Percentiles rank a stretch among this genome's conserved stretches.
These are phyloP conservation scores for Circinella umbellata DNA, from an alignment of 371 early-diverging fungal species.

Conservation along the genomic window DNA sequence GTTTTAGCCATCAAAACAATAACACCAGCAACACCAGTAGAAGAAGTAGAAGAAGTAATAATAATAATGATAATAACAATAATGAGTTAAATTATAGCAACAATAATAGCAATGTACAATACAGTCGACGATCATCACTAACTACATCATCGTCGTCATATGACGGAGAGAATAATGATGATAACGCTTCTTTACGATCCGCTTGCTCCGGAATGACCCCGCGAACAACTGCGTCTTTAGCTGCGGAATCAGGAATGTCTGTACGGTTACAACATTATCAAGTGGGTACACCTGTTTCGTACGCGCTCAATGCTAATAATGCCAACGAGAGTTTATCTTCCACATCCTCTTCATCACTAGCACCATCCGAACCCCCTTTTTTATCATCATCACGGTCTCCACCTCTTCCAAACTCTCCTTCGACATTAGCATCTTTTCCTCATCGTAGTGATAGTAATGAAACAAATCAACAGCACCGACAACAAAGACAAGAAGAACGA, in stretches of 20 bases:
- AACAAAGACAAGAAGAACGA: not conserved
- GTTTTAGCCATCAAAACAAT: too few relatives aligned
- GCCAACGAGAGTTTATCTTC: not conserved
- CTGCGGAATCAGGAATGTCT: slow-evolving; percentile 20
- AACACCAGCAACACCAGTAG: too few relatives aligned
- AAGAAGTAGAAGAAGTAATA: not conserved
- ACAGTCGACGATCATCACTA: not conserved
- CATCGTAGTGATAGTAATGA: not conserved
- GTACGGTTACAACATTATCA: slow-evolving; percentile 22
- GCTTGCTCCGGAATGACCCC: slow-evolving; percentile 17
- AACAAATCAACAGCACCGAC: slow-evolving; percentile 5
- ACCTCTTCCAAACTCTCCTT: not conserved
- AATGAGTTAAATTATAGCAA: not conserved
- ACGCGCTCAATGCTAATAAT: slow-evolving; percentile 1
- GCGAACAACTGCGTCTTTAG: not conserved
- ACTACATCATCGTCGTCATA: not conserved
- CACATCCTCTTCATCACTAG: not conserved
- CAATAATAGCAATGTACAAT: not conserved
- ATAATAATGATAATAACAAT: not conserved
- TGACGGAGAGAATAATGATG: not conserved
- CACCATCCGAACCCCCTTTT: too few relatives aligned
- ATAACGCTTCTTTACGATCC: slow-evolving; percentile 17
- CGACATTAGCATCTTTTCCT: not conserved
- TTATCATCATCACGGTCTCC: not conserved
- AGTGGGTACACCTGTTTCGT: slow-evolving; percentile 27